These are phyloP conservation scores for Biscogniauxia mediterranea DNA, from an alignment of 2,329 filamentous ascomycete species.

Conservation along the genomic window DNA sequence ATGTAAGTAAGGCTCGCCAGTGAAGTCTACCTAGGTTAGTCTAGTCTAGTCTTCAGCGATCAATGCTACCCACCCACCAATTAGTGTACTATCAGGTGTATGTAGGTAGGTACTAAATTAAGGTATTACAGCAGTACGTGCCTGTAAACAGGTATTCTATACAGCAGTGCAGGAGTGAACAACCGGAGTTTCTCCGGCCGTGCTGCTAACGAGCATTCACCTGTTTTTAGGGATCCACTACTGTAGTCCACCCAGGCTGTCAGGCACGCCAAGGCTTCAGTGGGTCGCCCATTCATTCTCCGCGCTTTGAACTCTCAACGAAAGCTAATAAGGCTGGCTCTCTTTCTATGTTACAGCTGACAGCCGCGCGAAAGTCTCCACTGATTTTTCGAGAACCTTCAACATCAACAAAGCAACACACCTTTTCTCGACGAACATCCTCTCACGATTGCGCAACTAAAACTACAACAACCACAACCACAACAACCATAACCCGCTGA, in stretches of 20 bases:
- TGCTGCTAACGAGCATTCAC: no score
- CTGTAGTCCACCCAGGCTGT: background rate
- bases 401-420: background rate
- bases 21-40: background rate
- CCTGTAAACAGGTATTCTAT: no score
- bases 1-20: background rate
- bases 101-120: background rate
- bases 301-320: no score
- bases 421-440: background rate
- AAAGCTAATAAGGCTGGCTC: no score
- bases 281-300: no score
- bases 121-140: no score
- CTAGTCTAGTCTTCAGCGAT: background rate
- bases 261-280: background rate
- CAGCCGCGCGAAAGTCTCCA: background rate
- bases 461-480: background rate
- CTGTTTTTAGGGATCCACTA: background rate
- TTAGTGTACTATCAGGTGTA: background rate
- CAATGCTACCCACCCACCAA: background rate
- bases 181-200: background rate
- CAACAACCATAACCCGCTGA: background rate
- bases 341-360: background rate
- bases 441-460: slow-evolving; percentile 6
- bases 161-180: no score
- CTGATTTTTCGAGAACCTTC: background rate